Base-by-base conservation (phyloP, 2,329 filamentous ascomycete genomes). In the Arthrinium puccinioides region DNA sequence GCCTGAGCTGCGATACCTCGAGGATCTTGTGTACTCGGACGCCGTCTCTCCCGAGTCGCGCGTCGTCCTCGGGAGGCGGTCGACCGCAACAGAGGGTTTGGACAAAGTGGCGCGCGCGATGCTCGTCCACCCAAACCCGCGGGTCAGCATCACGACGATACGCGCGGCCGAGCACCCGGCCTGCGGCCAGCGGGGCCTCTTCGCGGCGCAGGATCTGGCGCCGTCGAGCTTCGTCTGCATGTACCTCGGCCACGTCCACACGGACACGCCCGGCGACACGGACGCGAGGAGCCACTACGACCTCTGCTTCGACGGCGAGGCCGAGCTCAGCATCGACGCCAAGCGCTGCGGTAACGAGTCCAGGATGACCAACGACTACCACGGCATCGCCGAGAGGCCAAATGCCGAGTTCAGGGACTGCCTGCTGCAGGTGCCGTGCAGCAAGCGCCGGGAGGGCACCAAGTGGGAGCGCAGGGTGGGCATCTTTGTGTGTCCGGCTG, bases 361-460 rank as follows among this genome's bases (percentile, higher is more conserved):
- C 4, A 20, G 31, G 14, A 33, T 33, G 31, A n/a, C 16, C 23
- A 9, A 20, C 13, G 23, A 20, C 4, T n/a, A 18, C 16, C 9
- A 24, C 16, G 32, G 21, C 15, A 9, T 2, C 6, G 32, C 26
- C 10, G 5, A 35, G 16, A 24, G 32, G 31, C n/a, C 31, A n/a
- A 33, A 33, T 7, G 31, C 31, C 31, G 31, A 33, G 31, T 33
- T 33, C 31, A 20, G 31, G 20, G 31, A 33, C 20, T 33, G 31
- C 9, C n/a, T 33, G 21, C 14, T 33, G 31, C 31, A 33, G 31
- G 31, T 33, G 2, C 31, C 4, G 31, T 33, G 20, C 9, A 21
- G n/a, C 9, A 20, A 21, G 31, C 31, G 31, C n/a, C n/a, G 31
- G n/a, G 31, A 33, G 9, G 31, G 31, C 2, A 23, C 20, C 20